Evolutionary conservation across 1,139 yeast species (phyloP).

Genomic region (Saccharomyces hybrid): DNA sequence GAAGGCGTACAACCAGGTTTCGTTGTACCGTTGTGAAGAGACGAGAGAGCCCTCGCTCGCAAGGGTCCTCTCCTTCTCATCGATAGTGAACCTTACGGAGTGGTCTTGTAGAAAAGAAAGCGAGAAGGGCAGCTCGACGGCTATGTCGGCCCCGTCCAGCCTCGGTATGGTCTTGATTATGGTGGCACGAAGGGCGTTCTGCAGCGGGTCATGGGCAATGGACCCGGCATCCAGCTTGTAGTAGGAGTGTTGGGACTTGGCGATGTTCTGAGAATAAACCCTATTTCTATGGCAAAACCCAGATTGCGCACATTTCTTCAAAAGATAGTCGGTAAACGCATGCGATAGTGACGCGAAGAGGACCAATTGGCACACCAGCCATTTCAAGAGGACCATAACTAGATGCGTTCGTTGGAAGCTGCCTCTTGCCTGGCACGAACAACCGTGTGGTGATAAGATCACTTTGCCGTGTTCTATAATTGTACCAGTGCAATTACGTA

Average conservation of each 20-base stretch:
- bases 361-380: constrained; percentile 1
- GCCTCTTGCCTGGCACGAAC: no score
- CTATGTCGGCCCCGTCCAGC: constrained; percentile 11
- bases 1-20: constrained; percentile 57
- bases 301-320: constrained; percentile 72
- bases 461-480: no score
- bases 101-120: constrained; percentile 45
- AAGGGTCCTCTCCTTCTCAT: constrained; percentile 43
- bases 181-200: constrained; percentile 19
- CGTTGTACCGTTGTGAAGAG: constrained; percentile 44
- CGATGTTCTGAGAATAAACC: constrained; percentile 53
- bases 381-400: background rate
- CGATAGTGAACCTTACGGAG: constrained; percentile 49
- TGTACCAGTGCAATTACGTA: no score
- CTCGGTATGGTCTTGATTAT: constrained; percentile 20
- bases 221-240: constrained; percentile 44
- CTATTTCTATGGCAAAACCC: constrained; percentile 85
- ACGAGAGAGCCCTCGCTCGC: background rate
- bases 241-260: constrained; percentile 36
- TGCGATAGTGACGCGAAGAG: constrained; percentile 3
- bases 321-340: constrained; percentile 37
- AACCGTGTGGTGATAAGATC: no score
- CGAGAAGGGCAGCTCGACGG: constrained; percentile 43
- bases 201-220: constrained; percentile 28
- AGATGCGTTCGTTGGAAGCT: background rate